Evolutionary conservation across 768 basidiomycete species (phyloP).

Genomic region (Boletus rubropictus): DNA sequence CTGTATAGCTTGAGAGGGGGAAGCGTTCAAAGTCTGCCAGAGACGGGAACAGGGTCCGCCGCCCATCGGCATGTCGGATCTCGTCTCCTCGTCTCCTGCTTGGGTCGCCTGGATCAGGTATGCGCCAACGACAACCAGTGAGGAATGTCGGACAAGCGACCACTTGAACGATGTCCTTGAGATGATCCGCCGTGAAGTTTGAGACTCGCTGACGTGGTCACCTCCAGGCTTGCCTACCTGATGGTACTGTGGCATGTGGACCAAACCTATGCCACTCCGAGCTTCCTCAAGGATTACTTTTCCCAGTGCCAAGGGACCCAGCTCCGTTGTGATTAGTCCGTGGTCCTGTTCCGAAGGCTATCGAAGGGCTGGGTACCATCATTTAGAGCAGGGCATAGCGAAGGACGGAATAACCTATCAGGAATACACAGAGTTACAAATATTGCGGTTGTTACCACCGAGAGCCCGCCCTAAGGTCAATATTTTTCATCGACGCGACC

Average conservation of each 20-base stretch:
- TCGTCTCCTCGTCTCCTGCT: neutral
- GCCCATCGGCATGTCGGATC: too few relatives aligned
- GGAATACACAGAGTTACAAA: too few relatives aligned
- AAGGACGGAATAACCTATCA: conserved; percentile 8
- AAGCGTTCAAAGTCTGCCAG: too few relatives aligned
- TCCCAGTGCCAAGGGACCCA: conserved; percentile 32
- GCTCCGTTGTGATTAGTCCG: conserved; percentile 66
- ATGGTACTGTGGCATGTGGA: too few relatives aligned
- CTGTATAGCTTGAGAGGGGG: too few relatives aligned
- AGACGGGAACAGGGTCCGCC: too few relatives aligned
- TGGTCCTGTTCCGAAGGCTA: conserved; percentile 64
- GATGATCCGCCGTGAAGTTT: conserved; percentile 43
- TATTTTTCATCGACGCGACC: conserved; percentile 42
- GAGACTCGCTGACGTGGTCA: conserved; percentile 47
- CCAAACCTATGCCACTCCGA: too few relatives aligned
- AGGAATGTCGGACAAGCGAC: conserved; percentile 7
- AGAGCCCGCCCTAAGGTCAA: conserved; percentile 44
- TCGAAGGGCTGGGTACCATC: conserved; percentile 49
- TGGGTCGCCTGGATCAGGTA: neutral
- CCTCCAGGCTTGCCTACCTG: conserved; percentile 37
- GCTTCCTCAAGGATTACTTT: conserved; percentile 47
- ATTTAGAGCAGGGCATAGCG: conserved; percentile 42
- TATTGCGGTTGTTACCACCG: too few relatives aligned
- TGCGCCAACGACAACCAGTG: neutral
- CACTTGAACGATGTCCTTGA: conserved; percentile 39